Evolutionary conservation across 2,329 filamentous ascomycete species (phyloP).

Genomic region (Monilinia laxa): DNA sequence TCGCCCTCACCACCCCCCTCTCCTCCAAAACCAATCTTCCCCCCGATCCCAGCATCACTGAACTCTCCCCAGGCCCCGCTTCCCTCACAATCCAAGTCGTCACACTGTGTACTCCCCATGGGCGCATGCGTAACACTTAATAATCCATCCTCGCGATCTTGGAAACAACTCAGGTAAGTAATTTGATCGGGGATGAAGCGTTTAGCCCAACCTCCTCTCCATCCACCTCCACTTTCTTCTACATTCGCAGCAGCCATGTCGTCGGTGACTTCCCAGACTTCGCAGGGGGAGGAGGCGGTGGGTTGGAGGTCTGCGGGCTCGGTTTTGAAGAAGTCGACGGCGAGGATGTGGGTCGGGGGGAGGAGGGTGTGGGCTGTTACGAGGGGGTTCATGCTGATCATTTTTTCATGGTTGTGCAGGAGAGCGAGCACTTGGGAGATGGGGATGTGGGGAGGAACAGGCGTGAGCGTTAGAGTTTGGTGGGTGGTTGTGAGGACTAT

Average conservation of each 20-base stretch:
- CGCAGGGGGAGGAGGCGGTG: constrained; percentile 43
- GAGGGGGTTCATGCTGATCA: constrained; percentile 85
- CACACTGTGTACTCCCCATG: constrained; percentile 49
- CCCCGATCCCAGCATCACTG: constrained; percentile 48
- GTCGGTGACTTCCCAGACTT: constrained; percentile 35
- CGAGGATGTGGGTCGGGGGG: constrained; percentile 45
- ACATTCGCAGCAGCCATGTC: constrained; percentile 40
- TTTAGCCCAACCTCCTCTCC: constrained; percentile 66
- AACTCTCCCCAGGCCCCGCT: constrained; percentile 47
- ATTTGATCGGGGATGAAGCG: constrained; percentile 35
- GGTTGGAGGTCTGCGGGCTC: constrained; percentile 60
- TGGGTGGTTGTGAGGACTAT: constrained; percentile 34
- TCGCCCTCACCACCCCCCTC: constrained; percentile 77
- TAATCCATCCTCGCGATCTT: constrained; percentile 31
- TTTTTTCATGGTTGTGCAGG: constrained; percentile 73
- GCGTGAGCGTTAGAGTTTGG: constrained; percentile 56
- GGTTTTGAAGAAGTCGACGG: constrained; percentile 31
- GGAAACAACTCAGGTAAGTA: constrained; percentile 32
- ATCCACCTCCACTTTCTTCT: constrained; percentile 73
- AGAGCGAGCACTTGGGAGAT: constrained; percentile 67
- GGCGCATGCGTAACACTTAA: constrained; percentile 38
- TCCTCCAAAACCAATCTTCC: constrained; percentile 77
- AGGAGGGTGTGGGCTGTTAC: constrained; percentile 69
- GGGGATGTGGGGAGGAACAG: constrained; percentile 65
- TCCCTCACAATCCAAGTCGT: constrained; percentile 71